These are phyloP conservation scores for Phaeosphaeriaceae sp. DNA, from an alignment of 2,329 filamentous ascomycete genomes.

Conservation along the genomic window DNA sequence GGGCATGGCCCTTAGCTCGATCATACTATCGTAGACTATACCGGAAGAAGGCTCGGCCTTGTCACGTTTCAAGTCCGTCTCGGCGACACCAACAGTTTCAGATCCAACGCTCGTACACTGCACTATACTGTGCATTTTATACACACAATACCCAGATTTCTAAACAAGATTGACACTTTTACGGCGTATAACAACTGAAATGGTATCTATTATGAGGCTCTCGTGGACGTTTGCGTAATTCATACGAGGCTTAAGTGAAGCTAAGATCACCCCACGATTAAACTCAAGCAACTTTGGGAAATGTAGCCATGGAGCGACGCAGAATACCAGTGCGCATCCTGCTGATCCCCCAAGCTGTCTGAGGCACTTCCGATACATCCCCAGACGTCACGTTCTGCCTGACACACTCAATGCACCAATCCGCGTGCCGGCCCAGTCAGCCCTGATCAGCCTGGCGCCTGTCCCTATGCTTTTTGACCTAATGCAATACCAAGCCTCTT, in stretches of 20 bases:
- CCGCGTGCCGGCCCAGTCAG: conserved; percentile 11
- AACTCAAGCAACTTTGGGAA: conserved; percentile 2
- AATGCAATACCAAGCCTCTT: conserved; percentile 29
- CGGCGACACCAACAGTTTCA: no score
- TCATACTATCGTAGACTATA: no score
- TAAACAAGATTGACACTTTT: no score
- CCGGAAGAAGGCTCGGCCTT: no score
- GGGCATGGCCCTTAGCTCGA: no score
- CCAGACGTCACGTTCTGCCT: conserved; percentile 18
- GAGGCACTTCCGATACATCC: conserved; percentile 29
- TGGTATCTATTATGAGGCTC: background rate
- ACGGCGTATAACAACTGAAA: no score
- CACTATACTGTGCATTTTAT: no score
- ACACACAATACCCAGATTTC: no score
- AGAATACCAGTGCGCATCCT: conserved; percentile 18
- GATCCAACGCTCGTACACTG: background rate
- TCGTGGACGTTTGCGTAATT: background rate
- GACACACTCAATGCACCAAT: conserved; percentile 20
- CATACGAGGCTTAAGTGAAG: background rate
- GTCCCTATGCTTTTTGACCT: conserved; percentile 17
- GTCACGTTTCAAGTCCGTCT: no score
- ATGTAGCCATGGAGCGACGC: background rate
- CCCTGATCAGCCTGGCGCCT: conserved; percentile 18
- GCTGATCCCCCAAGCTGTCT: conserved; percentile 16
- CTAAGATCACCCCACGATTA: background rate